phyloP scores from a whole-genome alignment of 2,329 filamentous ascomycete species.

The Colletotrichum spinosum region DNA sequence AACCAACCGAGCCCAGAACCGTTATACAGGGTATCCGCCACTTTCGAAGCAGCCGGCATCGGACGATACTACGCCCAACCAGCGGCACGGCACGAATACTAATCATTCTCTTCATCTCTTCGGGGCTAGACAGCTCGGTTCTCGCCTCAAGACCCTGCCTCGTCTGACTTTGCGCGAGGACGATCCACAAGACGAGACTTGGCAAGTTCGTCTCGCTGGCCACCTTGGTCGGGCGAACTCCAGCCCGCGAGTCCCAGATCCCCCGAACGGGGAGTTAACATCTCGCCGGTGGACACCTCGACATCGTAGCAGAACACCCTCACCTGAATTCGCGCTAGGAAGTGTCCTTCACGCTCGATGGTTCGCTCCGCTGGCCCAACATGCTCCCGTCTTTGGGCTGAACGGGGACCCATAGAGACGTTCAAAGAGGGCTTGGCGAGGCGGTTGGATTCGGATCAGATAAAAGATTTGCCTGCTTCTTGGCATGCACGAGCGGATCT shows the following conservation, averaged over 20 bases:
- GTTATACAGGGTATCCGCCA: background rate
- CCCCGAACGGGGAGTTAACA: conserved; percentile 2
- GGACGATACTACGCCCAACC: conserved; percentile 12
- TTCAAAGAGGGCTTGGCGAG: conserved; percentile 3
- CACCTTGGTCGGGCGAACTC: background rate
- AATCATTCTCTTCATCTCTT: background rate
- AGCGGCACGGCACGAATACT: conserved; percentile 1
- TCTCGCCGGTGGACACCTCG: background rate
- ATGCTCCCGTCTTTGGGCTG: background rate
- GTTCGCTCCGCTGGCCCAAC: conserved; percentile 5
- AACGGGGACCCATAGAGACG: background rate
- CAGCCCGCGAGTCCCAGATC: background rate
- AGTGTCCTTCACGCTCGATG: no score
- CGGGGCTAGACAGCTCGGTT: conserved; percentile 5
- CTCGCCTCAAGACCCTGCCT: conserved; percentile 4
- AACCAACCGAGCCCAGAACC: conserved; percentile 5
- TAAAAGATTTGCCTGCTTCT: conserved; percentile 23
- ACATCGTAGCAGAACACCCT: conserved; percentile 8
- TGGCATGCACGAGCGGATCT: conserved; percentile 31
- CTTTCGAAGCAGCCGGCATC: conserved; percentile 10
- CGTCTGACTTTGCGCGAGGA: conserved; percentile 21
- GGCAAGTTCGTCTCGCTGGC: conserved; percentile 17
- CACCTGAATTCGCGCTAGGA: background rate
- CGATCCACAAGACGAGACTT: conserved; percentile 19
- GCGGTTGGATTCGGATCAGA: conserved; percentile 29